phyloP scores from a whole-genome alignment of 2,329 filamentous ascomycete genomes.

The Trichoderma sp. region DNA sequence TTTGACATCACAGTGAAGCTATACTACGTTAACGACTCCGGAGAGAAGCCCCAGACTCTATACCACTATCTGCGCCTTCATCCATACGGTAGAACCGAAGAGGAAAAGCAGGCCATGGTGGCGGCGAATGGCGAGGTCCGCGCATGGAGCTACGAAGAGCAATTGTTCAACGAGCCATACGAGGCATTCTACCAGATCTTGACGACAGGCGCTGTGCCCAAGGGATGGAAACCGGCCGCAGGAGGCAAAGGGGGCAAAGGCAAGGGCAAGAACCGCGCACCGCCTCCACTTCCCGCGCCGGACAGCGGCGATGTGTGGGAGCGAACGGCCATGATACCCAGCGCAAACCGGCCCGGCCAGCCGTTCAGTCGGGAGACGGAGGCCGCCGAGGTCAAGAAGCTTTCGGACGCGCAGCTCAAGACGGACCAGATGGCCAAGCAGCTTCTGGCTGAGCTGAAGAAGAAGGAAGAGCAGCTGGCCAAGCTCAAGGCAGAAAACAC shows the following conservation, averaged over 20 bases:
- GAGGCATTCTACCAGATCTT: conserved; percentile 88
- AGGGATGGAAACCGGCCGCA: conserved; percentile 47
- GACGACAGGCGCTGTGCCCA: conserved; percentile 69
- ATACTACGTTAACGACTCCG: conserved; percentile 85
- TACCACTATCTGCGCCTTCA: conserved; percentile 92
- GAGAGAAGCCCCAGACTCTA: conserved; percentile 93
- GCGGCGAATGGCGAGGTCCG: conserved; percentile 66
- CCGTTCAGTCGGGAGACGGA: conserved; percentile 77
- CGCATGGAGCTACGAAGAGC: conserved; percentile 86
- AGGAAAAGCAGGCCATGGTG: conserved; percentile 65
- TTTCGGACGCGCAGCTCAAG: conserved; percentile 66
- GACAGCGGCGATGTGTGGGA: conserved; percentile 60
- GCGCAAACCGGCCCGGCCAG: conserved; percentile 66
- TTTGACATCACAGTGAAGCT: conserved; percentile 96
- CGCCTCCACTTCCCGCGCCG: conserved; percentile 43
- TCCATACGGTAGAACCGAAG: conserved; percentile 83
- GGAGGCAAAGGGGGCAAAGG: conserved; percentile 61
- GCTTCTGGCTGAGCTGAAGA: conserved; percentile 63
- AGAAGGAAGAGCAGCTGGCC: conserved; percentile 65
- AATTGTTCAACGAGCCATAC: conserved; percentile 96
- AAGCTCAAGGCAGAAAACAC: conserved; percentile 63
- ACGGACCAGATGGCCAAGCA: conserved; percentile 64
- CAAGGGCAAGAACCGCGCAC: conserved; percentile 49
- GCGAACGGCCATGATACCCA: conserved; percentile 75
- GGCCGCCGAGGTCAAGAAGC: conserved; percentile 62